Conservation (phyloP, 768 basidiomycete genomes). For the Dacryopinax primogenitus region DNA sequence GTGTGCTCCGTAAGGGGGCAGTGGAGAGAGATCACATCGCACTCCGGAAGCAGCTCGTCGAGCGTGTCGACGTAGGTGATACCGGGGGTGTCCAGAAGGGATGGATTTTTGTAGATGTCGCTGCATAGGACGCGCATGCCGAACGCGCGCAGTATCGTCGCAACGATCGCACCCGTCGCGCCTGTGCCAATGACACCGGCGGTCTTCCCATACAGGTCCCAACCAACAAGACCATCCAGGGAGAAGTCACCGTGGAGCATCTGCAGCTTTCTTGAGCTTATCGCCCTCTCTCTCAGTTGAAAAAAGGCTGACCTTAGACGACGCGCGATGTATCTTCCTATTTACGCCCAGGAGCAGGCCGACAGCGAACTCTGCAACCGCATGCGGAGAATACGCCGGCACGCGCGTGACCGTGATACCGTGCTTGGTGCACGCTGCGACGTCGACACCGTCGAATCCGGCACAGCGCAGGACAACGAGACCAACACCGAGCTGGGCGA, state of each 20-base stretch:
- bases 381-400: constrained; percentile 20
- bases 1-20: constrained; percentile 26
- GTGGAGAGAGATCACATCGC: constrained; percentile 28
- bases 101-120: constrained; percentile 19
- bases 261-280: constrained; percentile 17
- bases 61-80: constrained; percentile 20
- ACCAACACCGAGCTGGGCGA: constrained; percentile 14
- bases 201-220: constrained; percentile 23
- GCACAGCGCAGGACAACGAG: constrained; percentile 17
- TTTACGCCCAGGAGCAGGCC: constrained; percentile 19
- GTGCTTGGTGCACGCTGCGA: constrained; percentile 16
- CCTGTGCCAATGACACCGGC: constrained; percentile 30
- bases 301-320: neutral
- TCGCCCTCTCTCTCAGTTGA: neutral
- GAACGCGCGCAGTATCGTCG: constrained; percentile 25
- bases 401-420: constrained; percentile 18
- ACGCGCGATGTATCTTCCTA: constrained; percentile 17
- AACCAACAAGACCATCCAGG: constrained; percentile 18
- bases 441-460: constrained; percentile 17
- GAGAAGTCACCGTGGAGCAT: constrained; percentile 21
- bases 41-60: constrained; percentile 21
- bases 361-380: constrained; percentile 21
- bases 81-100: constrained; percentile 12
- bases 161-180: constrained; percentile 21
- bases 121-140: constrained; percentile 23